Evolutionary conservation across 148 eudicot genomes (phyloP), one percentile per base, ranked within the genome.

Genomic region (Camellia japonica): DNA sequence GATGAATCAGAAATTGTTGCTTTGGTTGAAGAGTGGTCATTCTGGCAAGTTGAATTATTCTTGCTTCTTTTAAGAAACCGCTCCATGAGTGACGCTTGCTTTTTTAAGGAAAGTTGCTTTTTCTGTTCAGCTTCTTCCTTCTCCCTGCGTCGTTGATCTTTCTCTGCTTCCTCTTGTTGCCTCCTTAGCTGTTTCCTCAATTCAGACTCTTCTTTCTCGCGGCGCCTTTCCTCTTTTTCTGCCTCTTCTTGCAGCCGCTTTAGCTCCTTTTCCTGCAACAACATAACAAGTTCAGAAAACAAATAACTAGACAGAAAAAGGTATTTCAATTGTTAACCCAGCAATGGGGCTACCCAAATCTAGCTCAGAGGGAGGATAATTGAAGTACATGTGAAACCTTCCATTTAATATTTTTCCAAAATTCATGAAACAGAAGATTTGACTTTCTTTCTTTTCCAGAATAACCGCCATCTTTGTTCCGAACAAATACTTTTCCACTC

Each of bases 31-130:
- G 87, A 64, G 60, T 84, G 88, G 65, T 81, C 85, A 78, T 46
- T 87, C 67, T 81, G 86, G 44, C 82, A 68, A 60, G 85, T 62
- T 14, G 85, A 55, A 79, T 55, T 82, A 76, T 71, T 88, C 85
- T 85, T 95, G 83, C 84, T 86, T 83, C 78, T 89, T 78, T 88
- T 90, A 52, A 95, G 86, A 85, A 95, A 93, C 12, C 95, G 94
- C 64, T 95, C 97, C 99, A 95, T 93, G 8, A 93, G 71, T 76
- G 99, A 92, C 79, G 97, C 99, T 84, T 93, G 99, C 85, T 95
- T 95, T 76, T 90, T 87, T 69, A 93, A 64, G 65, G 92, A 66
- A 23, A 86, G 90, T 82, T 87, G 91, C 85, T 85, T 92, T 89
- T 87, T 95, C 58, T 80, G 65, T 76, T 92, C 97, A 81, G 99